Conservation (phyloP, 495 filamentous ascomycete genomes). For the Penicillium riverlandense region DNA sequence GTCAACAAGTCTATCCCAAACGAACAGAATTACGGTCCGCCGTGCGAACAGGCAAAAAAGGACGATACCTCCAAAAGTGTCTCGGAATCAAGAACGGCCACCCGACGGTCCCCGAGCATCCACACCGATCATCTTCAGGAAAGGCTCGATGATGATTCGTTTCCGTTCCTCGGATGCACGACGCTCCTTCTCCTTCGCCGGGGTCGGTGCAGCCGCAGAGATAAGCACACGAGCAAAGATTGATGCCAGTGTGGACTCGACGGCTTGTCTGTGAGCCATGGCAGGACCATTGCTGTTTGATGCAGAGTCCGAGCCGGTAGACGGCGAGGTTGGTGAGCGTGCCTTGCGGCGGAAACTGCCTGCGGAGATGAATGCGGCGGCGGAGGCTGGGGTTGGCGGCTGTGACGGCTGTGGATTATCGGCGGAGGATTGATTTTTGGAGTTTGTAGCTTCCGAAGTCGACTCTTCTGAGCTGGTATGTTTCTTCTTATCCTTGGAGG, state of each 20-base stretch:
- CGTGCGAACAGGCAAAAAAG: too few relatives aligned
- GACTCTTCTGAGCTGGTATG: constrained; percentile 1
- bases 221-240: constrained; percentile 33
- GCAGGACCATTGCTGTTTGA: constrained; percentile 6
- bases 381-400: constrained; percentile 17
- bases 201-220: constrained; percentile 19
- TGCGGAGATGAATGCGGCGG: constrained; percentile 24
- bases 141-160: constrained; percentile 35
- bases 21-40: too few relatives aligned
- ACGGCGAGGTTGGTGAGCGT: constrained; percentile 12
- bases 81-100: constrained; percentile 11
- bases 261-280: constrained; percentile 22
- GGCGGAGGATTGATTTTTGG: constrained; percentile 2
- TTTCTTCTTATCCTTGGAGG: neutral
- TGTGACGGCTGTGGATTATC: neutral
- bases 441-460: constrained; percentile 1
- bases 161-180: constrained; percentile 34
- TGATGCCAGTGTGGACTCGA: constrained; percentile 25
- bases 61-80: too few relatives aligned
- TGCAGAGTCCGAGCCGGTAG: constrained; percentile 2
- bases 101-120: constrained; percentile 34
- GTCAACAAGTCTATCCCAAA: too few relatives aligned
- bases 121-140: constrained; percentile 36
- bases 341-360: constrained; percentile 28
- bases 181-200: constrained; percentile 35